Evolutionary conservation across 331 rosid species (phyloP).

Genomic region (Pyracantha coccinea): DNA sequence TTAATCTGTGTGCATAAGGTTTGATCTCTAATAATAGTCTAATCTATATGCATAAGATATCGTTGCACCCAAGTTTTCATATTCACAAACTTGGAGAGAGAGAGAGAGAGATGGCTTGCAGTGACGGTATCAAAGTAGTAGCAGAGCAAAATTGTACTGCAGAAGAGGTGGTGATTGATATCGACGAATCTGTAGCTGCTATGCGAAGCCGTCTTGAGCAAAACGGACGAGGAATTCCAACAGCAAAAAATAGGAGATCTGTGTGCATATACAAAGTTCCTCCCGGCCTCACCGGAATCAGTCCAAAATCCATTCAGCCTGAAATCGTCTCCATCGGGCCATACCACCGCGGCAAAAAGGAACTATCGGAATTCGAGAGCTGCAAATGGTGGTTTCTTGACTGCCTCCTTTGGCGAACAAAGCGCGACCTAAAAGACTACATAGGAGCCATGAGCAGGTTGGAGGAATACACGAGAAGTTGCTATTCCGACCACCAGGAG

Average conservation of each 20-base stretch:
- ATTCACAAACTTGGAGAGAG: background rate
- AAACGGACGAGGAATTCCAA: background rate
- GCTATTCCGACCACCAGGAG: background rate
- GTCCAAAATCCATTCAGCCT: background rate
- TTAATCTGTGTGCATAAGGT: too few species aligned
- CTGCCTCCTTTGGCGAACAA: background rate
- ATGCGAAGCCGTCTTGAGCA: background rate
- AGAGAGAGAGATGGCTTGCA: background rate
- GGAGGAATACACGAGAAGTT: background rate
- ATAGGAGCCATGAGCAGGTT: background rate
- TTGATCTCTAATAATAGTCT: too few species aligned
- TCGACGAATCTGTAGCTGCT: background rate
- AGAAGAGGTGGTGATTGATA: background rate
- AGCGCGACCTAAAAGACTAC: background rate
- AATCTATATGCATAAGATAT: too few species aligned
- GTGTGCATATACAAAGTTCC: background rate
- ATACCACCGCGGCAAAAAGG: background rate
- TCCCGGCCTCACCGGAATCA: background rate
- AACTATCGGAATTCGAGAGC: background rate
- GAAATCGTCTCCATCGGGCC: background rate
- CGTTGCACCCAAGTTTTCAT: too few species aligned
- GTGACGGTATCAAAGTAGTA: background rate
- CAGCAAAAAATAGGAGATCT: background rate
- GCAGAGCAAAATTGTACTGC: background rate
- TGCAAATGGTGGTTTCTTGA: background rate